Conservation (phyloP, 306 rosid genomes). For the Rubus idaeus region DNA sequence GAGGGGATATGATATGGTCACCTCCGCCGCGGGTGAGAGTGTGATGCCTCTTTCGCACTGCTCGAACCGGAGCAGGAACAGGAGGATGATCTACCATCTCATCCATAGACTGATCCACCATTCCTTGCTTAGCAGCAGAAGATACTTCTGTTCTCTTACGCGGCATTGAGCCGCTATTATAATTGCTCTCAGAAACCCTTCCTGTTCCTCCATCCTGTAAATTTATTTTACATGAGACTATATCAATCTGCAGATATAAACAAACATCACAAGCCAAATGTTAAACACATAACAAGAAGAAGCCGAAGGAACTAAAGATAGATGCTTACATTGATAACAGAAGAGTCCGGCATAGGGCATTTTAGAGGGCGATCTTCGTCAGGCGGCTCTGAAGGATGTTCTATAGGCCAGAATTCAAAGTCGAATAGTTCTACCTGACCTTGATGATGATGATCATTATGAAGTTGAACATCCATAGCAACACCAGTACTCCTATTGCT, state of each 20-base stretch:
- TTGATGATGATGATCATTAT: slow-evolving; percentile 8
- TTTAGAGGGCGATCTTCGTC: slow-evolving; percentile 92
- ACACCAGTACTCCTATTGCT: slow-evolving; percentile 17
- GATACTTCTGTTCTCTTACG: slow-evolving; percentile 63
- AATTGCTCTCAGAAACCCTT: slow-evolving; percentile 52
- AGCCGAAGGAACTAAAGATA: not conserved
- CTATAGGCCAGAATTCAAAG: slow-evolving; percentile 78
- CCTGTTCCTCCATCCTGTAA: slow-evolving; percentile 67
- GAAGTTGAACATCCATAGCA: slow-evolving; percentile 36
- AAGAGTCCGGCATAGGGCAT: slow-evolving; percentile 90
- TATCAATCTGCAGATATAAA: slow-evolving; percentile 25
- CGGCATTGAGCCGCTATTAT: not conserved
- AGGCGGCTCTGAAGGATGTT: slow-evolving; percentile 86
- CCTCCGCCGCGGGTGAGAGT: slow-evolving; percentile 61
- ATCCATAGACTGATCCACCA: slow-evolving; percentile 26
- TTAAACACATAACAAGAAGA: not conserved
- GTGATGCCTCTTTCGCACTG: slow-evolving; percentile 87
- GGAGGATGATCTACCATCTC: slow-evolving; percentile 26
- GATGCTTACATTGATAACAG: slow-evolving; percentile 64
- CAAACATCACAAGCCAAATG: slow-evolving; percentile 5
- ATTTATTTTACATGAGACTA: slow-evolving; percentile 23
- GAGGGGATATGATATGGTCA: slow-evolving; percentile 53
- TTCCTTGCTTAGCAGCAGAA: slow-evolving; percentile 27
- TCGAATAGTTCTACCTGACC: slow-evolving; percentile 43
- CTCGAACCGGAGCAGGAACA: slow-evolving; percentile 47